phyloP scores from a whole-genome alignment of 306 rosid genomes.

The Prunus salicina region DNA sequence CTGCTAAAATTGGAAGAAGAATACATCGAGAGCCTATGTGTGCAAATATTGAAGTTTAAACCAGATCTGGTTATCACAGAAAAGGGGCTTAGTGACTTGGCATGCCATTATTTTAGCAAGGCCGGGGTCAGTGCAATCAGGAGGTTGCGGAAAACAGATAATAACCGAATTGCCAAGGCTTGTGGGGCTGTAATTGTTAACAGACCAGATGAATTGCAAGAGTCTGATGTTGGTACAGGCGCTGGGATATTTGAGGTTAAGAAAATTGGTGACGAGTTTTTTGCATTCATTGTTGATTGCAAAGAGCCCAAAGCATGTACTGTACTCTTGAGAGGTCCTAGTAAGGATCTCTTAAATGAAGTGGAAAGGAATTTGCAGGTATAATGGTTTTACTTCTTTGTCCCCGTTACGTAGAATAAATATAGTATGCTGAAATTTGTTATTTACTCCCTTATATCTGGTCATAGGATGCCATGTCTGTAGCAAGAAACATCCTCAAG shows the following conservation, averaged over 20 bases:
- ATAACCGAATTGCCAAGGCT: constrained; percentile 90
- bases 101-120: constrained; percentile 85
- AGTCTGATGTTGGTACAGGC: constrained; percentile 90
- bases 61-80: constrained; percentile 91
- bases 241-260: constrained; percentile 92
- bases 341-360: constrained; percentile 87
- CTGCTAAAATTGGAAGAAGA: constrained; percentile 88
- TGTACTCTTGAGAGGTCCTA: constrained; percentile 78
- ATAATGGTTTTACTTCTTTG: background rate
- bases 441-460: background rate
- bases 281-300: constrained; percentile 79
- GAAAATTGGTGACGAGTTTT: constrained; percentile 90
- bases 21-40: constrained; percentile 77
- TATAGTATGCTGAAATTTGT: constrained; percentile 14
- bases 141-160: constrained; percentile 86
- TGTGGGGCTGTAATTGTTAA: constrained; percentile 94
- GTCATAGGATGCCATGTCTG: constrained; percentile 88
- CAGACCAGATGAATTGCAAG: constrained; percentile 92
- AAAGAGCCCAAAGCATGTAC: constrained; percentile 94
- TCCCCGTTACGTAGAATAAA: background rate
- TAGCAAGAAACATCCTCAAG: constrained; percentile 84
- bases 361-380: constrained; percentile 96
- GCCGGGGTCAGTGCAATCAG: constrained; percentile 88
- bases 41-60: constrained; percentile 81
- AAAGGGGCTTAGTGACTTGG: constrained; percentile 97